phyloP scores from a whole-genome alignment of 306 rosid genomes.

The Hylodesmum podocarpum region DNA sequence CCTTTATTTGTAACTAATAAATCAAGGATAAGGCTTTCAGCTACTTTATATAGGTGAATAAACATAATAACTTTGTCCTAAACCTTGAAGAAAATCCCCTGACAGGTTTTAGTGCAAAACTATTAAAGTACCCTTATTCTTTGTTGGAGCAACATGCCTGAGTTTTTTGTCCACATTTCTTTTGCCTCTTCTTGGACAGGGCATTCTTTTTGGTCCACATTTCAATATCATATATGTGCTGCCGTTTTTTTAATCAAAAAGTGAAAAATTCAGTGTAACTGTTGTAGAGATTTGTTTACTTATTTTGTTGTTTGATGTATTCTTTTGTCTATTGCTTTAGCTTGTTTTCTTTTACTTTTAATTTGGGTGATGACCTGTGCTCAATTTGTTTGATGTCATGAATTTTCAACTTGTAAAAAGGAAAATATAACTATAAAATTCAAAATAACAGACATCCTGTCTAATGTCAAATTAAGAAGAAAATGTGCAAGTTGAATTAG shows the following conservation, averaged over 20 bases:
- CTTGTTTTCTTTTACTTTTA: neutral
- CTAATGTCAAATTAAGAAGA: neutral
- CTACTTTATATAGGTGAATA: neutral
- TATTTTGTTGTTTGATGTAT: neutral
- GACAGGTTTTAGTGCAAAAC: neutral
- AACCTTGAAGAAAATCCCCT: neutral
- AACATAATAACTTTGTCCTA: neutral
- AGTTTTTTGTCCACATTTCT: neutral
- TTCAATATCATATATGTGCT: neutral
- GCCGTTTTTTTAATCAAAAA: neutral
- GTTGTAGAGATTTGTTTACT: neutral
- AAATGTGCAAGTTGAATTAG: neutral
- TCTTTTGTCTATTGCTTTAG: conserved; percentile 8
- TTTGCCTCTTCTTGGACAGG: neutral
- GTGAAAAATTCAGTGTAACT: neutral
- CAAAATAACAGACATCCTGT: neutral
- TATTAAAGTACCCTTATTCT: neutral
- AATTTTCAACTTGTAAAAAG: neutral
- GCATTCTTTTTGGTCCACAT: neutral
- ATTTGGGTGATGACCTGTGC: neutral
- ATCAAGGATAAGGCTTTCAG: neutral
- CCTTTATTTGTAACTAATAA: neutral
- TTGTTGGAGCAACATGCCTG: neutral
- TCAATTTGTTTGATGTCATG: neutral
- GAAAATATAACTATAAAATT: neutral